Evolutionary conservation across 495 filamentous ascomycete species (phyloP), one percentile per base, ranked within the genome.

Genomic region (Cudoniella acicularis): DNA sequence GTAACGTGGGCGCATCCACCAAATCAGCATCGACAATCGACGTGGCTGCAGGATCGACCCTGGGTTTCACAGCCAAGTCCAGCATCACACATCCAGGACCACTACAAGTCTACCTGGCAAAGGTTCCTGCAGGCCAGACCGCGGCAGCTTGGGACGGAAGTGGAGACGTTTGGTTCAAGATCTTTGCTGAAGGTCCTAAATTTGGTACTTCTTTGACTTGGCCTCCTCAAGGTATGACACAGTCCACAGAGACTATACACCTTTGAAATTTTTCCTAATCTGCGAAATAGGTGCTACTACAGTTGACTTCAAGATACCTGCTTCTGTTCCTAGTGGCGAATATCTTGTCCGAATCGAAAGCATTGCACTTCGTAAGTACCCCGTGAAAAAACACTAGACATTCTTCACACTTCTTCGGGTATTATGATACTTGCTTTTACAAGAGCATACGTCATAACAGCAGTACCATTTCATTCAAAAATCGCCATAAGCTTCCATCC

Each of bases 331-430:
- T 13, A 70, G 70, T 4, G 81, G 81, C 53, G 75, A 83, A 63
- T 84, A 84, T 60, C 75, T 84, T 30, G 68, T 83, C 50, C 73
- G 81, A 13, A 69, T 75, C 43, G 80, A 84, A 62, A 78, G 80
- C 57, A 78, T 83, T 53, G 81, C 76, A 27, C 75, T 83, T 36
- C 30, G 30, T 36, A 36, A 6, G 30, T 36, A 36, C 30, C 30
- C 13, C 30, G n/a, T n/a, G n/a, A n/a, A n/a, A n/a, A n/a, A n/a
- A n/a, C n/a, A n/a, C n/a, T n/a, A n/a, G n/a, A n/a, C n/a, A n/a
- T n/a, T n/a, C n/a, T n/a, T n/a, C n/a, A n/a, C n/a, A n/a, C n/a
- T n/a, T n/a, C n/a, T n/a, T n/a, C n/a, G n/a, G n/a, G n/a, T n/a
- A n/a, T n/a, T n/a, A n/a, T n/a, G n/a, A n/a, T n/a, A n/a, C n/a